A percentile compares a stretch with the other conserved stretches of the same genome.
These are phyloP conservation scores for Magnaporthiopsis incrustans DNA, from an alignment of 2,329 filamentous ascomycete genomes.

Conservation along the genomic window DNA sequence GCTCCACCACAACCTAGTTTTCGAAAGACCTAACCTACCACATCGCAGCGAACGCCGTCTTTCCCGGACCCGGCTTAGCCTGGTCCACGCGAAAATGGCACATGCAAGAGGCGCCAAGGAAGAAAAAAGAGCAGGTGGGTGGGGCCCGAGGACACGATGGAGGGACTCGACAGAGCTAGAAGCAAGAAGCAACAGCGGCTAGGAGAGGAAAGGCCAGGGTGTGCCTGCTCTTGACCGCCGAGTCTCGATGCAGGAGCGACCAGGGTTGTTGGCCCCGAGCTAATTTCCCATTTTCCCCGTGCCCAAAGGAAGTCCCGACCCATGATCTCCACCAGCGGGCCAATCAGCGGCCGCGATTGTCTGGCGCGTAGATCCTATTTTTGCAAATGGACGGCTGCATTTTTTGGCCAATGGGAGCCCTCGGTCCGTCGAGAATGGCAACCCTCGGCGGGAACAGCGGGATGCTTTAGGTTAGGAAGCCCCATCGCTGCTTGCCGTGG, in stretches of 20 bases:
- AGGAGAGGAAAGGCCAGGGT: neutral
- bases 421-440: neutral
- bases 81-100: neutral
- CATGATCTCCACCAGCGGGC: conserved; percentile 1
- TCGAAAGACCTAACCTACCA: neutral
- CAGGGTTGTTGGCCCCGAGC: neutral
- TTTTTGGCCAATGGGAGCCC: conserved; percentile 2
- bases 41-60: neutral
- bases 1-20: neutral
- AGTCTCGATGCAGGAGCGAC: neutral
- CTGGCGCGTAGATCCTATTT: conserved; percentile 7
- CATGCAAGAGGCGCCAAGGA: conserved; percentile 4
- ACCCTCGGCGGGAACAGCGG: neutral
- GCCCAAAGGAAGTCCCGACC: neutral
- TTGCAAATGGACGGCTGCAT: neutral
- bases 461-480: neutral
- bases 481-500: neutral
- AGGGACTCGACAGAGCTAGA: neutral
- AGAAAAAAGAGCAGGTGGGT: no score
- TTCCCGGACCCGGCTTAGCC: conserved; percentile 5
- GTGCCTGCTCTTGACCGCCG: neutral
- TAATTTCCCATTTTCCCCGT: neutral
- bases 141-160: neutral
- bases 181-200: neutral
- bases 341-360: conserved; percentile 2